A percentile compares a stretch with the other conserved stretches of the same genome.
Conservation (phyloP, 371 early-diverging fungal genomes). For the Mucor circinelloides region DNA sequence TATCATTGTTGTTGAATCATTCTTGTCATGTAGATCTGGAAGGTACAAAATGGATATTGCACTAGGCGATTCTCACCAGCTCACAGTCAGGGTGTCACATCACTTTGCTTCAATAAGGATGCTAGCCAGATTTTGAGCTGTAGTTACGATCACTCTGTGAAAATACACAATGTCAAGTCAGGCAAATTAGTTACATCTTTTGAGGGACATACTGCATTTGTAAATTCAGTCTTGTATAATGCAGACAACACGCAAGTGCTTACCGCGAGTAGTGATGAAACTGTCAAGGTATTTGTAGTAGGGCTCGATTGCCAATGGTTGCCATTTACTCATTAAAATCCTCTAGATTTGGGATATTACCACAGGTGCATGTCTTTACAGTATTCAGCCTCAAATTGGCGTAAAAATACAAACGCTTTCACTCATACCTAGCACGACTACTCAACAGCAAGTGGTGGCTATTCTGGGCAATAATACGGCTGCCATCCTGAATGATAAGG, state of each 20-base stretch:
- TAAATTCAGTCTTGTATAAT: conserved; percentile 79
- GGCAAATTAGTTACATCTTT: conserved; percentile 89
- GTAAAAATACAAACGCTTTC: conserved; percentile 16
- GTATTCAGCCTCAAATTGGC: conserved; percentile 50
- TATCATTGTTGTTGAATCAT: conserved; percentile 12
- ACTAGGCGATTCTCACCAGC: conserved; percentile 78
- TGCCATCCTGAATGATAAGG: conserved; percentile 63
- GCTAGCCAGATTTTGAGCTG: conserved; percentile 78
- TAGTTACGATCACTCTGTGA: conserved; percentile 81
- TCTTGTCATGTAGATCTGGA: conserved; percentile 63
- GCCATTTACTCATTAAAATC: background rate
- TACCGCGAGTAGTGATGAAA: conserved; percentile 87
- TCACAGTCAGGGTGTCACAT: conserved; percentile 86
- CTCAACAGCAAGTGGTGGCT: conserved; percentile 62
- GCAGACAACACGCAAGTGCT: conserved; percentile 69
- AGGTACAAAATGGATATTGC: conserved; percentile 76
- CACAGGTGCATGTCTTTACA: conserved; percentile 42
- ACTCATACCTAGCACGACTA: conserved; percentile 46
- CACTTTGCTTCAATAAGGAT: conserved; percentile 78
- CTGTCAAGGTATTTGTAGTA: conserved; percentile 65
- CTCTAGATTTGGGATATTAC: conserved; percentile 80
- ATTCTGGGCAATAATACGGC: conserved; percentile 69
- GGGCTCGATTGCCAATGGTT: background rate
- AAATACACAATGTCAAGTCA: conserved; percentile 89
- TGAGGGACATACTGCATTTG: conserved; percentile 89